Base-by-base conservation (phyloP, 1,284 basidiomycete genomes). In the Irpex rosettiformis region DNA sequence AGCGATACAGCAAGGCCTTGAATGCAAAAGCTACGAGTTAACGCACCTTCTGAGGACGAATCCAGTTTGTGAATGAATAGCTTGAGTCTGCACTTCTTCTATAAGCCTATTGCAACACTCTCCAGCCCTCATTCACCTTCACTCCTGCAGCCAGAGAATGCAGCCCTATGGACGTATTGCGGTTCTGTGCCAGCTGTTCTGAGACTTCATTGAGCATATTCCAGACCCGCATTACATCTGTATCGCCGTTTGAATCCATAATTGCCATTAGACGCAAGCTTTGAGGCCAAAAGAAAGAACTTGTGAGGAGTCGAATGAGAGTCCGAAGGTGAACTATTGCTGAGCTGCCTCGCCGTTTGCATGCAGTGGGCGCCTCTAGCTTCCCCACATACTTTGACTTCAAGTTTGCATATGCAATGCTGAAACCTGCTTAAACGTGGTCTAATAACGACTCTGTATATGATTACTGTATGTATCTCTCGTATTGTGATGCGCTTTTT, bases 21-120 rank as follows among this genome's bases (percentile, higher is more conserved):
- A 29, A 21, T 49, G 24, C 10, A n/a, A 28, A 7, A 13, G 25
- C 13, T 28, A 18, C 47, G 25, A 25, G 37, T 30, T 25, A 45
- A 52, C 82, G 45, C 64, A 88, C 77, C 94, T 84, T 59, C 96
- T 83, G 40, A 99, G 75, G 5, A 97, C 94, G 72, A 96, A 99
- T 1, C 96, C 96, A 0, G 93, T 94, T 66, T 90, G 85, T 25
- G 85, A 80, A 69, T 89, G 85, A 16, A 84, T 71, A 3, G 86
- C 83, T 70, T 88, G 85, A 37, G 75, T 77, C 87, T 89, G 66
- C 40, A 22, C 18, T 30, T 43, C 25, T 29, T 27, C 27, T 25
- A 16, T 49, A 22, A 56, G 21, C 62, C 47, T 13, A 37, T 29
- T 21, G 58, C 24, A 49, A 59, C 51, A 56, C 52, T 47, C 28